Base-by-base conservation (phyloP, 2,329 filamentous ascomycete genomes). In the Drechslera avenae region DNA sequence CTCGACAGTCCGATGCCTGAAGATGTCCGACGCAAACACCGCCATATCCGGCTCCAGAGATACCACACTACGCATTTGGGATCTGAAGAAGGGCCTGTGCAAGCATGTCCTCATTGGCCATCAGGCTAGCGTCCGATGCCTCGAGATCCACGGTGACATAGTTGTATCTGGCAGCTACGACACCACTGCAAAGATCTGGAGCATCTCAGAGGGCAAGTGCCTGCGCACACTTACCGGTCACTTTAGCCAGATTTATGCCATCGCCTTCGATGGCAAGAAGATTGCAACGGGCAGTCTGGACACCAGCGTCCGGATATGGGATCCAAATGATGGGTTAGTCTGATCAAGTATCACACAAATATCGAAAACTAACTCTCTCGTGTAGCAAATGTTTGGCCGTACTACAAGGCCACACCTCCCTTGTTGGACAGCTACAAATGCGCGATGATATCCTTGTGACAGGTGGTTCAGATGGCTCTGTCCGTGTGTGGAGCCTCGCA, bases 161-260 rank as follows among this genome's bases (percentile, higher is more conserved):
- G 90, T 97, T 33, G 94, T 99, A n/a, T 97, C 92, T 23, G 94
- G 94, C 50, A 96, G 91, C 73, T 99, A 99, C 75, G 94, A 99
- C 72, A 97, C 94, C 5, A 97, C 91, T 17, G 94, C 94, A 17
- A 88, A 91, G 64, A 93, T 99, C 50, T 99, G 94, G 94, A 97
- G 90, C 73, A 97, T 99, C 44, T 96, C 91, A 2, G 90, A 97
- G 75, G 94, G 94, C 23, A 86, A 91, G 56, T 99, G 94, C 73
- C 78, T 97, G 46, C 87, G 93, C 61, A 97, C 91, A 0, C 81
- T 99, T 32, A 87, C 88, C 36, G 94, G 94, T 0, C 94, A 99
- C 75, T 99, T 97, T 76, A 97, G 93, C 71, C 94, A 99, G 71
- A 99, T 99, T 51, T 99, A 99, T 72, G 94, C 94, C 16, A 96